Evolutionary conservation across 2,329 filamentous ascomycete genomes (phyloP), one percentile per base, ranked within the genome.

Genomic region (Botryotinia globosa): DNA sequence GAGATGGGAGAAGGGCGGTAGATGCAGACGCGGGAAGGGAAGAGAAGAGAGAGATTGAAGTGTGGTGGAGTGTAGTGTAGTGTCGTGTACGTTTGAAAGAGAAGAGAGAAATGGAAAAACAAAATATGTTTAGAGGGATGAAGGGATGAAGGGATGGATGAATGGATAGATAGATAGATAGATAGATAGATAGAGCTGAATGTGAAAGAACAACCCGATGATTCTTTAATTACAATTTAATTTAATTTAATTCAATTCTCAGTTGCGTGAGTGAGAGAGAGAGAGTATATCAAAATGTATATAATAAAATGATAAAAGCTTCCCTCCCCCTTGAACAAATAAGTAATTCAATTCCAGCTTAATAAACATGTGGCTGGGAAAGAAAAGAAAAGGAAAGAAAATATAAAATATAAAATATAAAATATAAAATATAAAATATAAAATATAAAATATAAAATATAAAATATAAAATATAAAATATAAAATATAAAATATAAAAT

Each of bases 311-410:
- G 22, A 48, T 9, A 48, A 48, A 2, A 48, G 45, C 45, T 48
- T 48, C 45, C 45, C 48, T 51, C 48, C 48, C n/a, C 48, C 48
- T 6, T 5, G 42, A 39, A 32, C 62, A 65, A 54, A 42, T 56
- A 65, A 68, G 39, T 67, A 18, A 48, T 29, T 42, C 39, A 14
- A 14, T 42, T 39, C 37, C 39, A 42, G 39, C 39, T 1, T 20
- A 16, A 54, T n/a, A 10, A 72, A 72, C 70, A 51, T 72, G 70
- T 72, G 70, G 63, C 70, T 72, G 70, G 70, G 63, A 67, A 68
- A 9, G 42, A 25, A 54, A 61, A 61, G 14, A 34, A 34, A 54
- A 2, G 51, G n/a, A 61, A n/a, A 20, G 22, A 25, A 51, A 34
- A 25, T 12, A 25, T 48, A 14, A 39, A 39, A 39, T 39, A 39